phyloP scores from a whole-genome alignment of 2,329 filamentous ascomycete genomes.

The Claviceps spartinae region DNA sequence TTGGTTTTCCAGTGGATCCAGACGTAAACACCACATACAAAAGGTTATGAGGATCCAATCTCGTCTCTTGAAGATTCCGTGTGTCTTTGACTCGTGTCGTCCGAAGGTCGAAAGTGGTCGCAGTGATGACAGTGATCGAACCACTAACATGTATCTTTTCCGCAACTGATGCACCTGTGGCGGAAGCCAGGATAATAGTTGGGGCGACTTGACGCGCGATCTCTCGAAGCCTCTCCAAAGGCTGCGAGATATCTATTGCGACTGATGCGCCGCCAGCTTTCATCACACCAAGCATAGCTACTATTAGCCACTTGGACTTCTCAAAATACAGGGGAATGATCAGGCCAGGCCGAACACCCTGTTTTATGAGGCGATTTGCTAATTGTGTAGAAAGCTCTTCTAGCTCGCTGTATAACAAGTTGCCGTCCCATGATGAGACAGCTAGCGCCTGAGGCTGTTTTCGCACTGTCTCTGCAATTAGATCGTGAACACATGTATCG shows the following conservation, averaged over 20 bases:
- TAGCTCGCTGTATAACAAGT: slow-evolving; percentile 29
- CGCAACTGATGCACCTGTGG: not conserved
- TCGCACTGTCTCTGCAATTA: slow-evolving; percentile 26
- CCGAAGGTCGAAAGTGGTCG: not conserved
- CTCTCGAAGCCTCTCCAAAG: slow-evolving; percentile 28
- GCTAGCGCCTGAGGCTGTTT: slow-evolving; percentile 26
- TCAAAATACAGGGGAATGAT: slow-evolving; percentile 36
- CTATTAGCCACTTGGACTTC: slow-evolving; percentile 32
- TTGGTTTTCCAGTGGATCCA: not conserved
- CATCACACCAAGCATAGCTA: slow-evolving; percentile 33
- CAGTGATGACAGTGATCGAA: not conserved
- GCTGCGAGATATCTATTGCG: slow-evolving; percentile 32
- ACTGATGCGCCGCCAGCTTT: slow-evolving; percentile 34
- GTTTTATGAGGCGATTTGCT: slow-evolving; percentile 23
- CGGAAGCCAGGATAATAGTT: not conserved
- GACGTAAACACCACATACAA: not conserved
- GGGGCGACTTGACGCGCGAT: slow-evolving; percentile 25
- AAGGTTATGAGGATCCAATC: not conserved
- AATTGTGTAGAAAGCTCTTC: slow-evolving; percentile 28
- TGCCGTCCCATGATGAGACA: slow-evolving; percentile 36
- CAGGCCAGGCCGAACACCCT: slow-evolving; percentile 25
- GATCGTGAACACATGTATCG: slow-evolving; percentile 31
- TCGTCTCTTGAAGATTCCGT: not conserved
- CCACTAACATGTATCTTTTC: not conserved
- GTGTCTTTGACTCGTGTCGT: no score